Percentiles rank a stretch among this genome's conserved stretches.
These are phyloP conservation scores for Pseudocercospora fijiensis DNA, from an alignment of 2,329 filamentous ascomycete species.

Conservation along the genomic window DNA sequence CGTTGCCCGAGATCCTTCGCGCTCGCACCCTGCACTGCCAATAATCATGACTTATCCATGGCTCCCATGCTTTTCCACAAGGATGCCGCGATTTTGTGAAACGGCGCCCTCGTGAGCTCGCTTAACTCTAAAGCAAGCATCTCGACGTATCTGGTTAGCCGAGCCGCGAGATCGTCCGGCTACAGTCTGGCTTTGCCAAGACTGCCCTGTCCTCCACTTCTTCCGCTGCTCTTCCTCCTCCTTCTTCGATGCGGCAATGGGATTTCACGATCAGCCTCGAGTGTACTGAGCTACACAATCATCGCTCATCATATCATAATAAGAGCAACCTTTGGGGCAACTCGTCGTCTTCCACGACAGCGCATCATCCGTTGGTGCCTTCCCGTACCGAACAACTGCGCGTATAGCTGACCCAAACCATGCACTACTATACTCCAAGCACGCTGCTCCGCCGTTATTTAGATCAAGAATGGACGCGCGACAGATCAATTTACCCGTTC, in stretches of 20 bases:
- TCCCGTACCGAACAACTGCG: neutral
- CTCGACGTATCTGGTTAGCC: constrained; percentile 12
- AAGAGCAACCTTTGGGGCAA: too few relatives aligned
- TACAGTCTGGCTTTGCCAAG: constrained; percentile 1
- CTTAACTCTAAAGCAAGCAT: constrained; percentile 9
- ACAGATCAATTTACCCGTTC: neutral
- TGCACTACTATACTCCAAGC: constrained; percentile 1
- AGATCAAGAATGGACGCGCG: neutral
- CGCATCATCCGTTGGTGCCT: neutral
- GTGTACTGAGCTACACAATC: neutral
- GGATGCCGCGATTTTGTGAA: constrained; percentile 13
- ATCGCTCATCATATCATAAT: neutral
- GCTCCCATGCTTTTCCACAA: constrained; percentile 12
- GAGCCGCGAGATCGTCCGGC: neutral
- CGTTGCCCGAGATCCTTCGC: constrained; percentile 10
- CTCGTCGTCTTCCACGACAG: neutral
- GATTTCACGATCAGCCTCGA: neutral
- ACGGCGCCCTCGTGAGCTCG: constrained; percentile 11
- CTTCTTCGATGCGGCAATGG: neutral
- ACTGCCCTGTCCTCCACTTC: neutral
- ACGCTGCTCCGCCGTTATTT: constrained; percentile 1
- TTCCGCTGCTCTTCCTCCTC: neutral
- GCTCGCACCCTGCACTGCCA: constrained; percentile 8
- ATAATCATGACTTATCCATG: constrained; percentile 15
- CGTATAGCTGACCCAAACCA: neutral